Percentiles rank a stretch among this genome's conserved stretches.
These are phyloP conservation scores for Quillaja saponaria DNA, from an alignment of 306 rosid species.

Conservation along the genomic window DNA sequence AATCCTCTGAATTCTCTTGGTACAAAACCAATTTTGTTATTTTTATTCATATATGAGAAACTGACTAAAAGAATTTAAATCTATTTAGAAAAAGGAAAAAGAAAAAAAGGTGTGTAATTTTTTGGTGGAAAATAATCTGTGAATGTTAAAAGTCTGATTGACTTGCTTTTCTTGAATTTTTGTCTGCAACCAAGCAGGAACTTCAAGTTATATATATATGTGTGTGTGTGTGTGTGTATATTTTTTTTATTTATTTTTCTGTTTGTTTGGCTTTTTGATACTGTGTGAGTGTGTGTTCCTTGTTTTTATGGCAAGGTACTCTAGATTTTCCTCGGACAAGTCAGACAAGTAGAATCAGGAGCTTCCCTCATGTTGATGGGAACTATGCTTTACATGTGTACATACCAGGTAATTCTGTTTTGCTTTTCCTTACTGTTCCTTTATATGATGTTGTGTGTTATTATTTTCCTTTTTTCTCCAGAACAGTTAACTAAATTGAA, in stretches of 20 bases:
- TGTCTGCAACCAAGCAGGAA: not conserved
- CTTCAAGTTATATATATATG: constrained; percentile 2
- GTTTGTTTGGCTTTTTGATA: not conserved
- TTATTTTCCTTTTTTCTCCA: too few relatives aligned
- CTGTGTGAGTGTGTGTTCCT: not conserved
- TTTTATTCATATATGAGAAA: constrained; percentile 16
- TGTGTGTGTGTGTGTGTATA: too few relatives aligned
- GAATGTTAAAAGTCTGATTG: not conserved
- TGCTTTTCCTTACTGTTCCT: not conserved
- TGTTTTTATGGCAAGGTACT: constrained; percentile 34
- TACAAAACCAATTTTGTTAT: constrained; percentile 30
- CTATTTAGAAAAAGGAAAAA: not conserved
- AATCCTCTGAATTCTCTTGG: constrained; percentile 52
- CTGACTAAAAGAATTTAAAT: too few relatives aligned
- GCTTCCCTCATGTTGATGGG: constrained; percentile 82
- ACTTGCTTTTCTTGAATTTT: constrained; percentile 19
- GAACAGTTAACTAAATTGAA: too few relatives aligned
- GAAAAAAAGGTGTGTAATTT: constrained; percentile 9
- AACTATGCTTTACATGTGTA: constrained; percentile 80
- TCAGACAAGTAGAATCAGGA: constrained; percentile 66
- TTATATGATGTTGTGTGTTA: not conserved
- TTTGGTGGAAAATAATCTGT: not conserved
- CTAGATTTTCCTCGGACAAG: constrained; percentile 36
- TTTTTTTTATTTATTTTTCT: not conserved
- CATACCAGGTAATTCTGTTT: constrained; percentile 65